These are phyloP conservation scores for Colletotrichum sublineola DNA, from an alignment of 2,329 filamentous ascomycete genomes.

Conservation along the genomic window DNA sequence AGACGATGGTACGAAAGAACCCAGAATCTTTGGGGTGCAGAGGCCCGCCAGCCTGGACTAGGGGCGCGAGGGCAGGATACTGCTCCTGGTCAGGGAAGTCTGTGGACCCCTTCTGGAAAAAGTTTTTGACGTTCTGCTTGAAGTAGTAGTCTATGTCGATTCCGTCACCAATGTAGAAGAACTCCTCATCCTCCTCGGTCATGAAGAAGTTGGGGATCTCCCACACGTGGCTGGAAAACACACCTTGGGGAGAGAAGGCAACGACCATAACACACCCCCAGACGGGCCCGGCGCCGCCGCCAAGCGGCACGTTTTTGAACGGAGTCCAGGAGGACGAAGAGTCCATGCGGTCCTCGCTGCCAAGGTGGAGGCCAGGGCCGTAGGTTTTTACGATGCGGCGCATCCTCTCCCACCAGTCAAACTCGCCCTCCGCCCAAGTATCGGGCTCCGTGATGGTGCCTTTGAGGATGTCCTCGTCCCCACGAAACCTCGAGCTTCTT, in stretches of 20 bases:
- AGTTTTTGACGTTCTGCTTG: conserved; percentile 27
- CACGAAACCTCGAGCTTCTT: background rate
- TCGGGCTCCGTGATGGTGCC: conserved; percentile 18
- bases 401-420: conserved; percentile 41
- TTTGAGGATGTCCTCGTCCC: conserved; percentile 34
- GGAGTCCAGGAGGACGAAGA: conserved; percentile 21
- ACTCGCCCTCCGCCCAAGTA: conserved; percentile 28
- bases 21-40: conserved; percentile 17
- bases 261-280: conserved; percentile 42
- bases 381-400: conserved; percentile 34
- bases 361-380: conserved; percentile 23
- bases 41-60: background rate
- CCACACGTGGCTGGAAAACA: conserved; percentile 43
- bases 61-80: conserved; percentile 18
- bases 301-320: conserved; percentile 18
- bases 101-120: conserved; percentile 17
- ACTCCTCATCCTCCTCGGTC: background rate
- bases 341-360: conserved; percentile 15
- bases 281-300: conserved; percentile 39
- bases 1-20: conserved; percentile 35
- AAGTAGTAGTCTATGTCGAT: conserved; percentile 22
- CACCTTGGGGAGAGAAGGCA: conserved; percentile 29
- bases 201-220: conserved; percentile 39
- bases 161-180: background rate
- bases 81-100: conserved; percentile 1